A percentile compares a stretch with the other conserved stretches of the same genome.
These are phyloP conservation scores for Fermentozyma sake DNA, from an alignment of 1,139 yeast species.

Conservation along the genomic window DNA sequence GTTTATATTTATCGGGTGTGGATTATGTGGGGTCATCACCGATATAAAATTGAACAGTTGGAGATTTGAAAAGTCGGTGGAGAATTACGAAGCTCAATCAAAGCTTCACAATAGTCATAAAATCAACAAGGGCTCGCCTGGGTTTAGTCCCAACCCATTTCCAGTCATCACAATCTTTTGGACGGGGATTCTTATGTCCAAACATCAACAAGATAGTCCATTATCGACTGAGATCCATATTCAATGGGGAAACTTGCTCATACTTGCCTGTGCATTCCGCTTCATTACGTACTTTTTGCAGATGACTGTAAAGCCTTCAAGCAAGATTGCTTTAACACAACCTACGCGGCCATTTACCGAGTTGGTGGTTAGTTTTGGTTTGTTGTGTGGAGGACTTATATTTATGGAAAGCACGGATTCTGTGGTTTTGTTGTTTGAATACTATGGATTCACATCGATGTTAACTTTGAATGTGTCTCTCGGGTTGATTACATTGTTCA, in stretches of 20 bases:
- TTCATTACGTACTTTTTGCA: constrained; percentile 62
- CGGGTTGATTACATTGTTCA: constrained; percentile 72
- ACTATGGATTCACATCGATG: constrained; percentile 84
- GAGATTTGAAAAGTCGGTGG: constrained; percentile 39
- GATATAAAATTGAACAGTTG: constrained; percentile 54
- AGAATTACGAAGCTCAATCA: constrained; percentile 13
- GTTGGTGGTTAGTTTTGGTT: constrained; percentile 67
- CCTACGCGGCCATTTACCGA: constrained; percentile 74
- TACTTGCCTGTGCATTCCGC: constrained; percentile 76
- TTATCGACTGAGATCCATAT: constrained; percentile 75
- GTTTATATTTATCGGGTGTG: constrained; percentile 88
- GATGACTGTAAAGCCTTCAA: constrained; percentile 42
- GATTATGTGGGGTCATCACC: constrained; percentile 80
- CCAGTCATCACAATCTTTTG: constrained; percentile 90
- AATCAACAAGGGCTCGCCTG: constrained; percentile 53
- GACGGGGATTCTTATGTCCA: constrained; percentile 97
- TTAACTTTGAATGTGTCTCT: constrained; percentile 82
- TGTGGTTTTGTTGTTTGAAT: constrained; percentile 75
- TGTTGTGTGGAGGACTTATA: constrained; percentile 83
- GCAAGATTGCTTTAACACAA: constrained; percentile 34
- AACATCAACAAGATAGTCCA: constrained; percentile 79
- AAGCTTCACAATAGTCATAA: constrained; percentile 6
- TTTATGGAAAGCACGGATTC: constrained; percentile 93
- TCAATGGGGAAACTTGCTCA: constrained; percentile 87
- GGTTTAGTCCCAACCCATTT: constrained; percentile 85